Percentiles rank a stretch among this genome's conserved stretches.
Evolutionary conservation across 805 yeast species (phyloP).

Genomic region (Metschnikowia cubensis): DNA sequence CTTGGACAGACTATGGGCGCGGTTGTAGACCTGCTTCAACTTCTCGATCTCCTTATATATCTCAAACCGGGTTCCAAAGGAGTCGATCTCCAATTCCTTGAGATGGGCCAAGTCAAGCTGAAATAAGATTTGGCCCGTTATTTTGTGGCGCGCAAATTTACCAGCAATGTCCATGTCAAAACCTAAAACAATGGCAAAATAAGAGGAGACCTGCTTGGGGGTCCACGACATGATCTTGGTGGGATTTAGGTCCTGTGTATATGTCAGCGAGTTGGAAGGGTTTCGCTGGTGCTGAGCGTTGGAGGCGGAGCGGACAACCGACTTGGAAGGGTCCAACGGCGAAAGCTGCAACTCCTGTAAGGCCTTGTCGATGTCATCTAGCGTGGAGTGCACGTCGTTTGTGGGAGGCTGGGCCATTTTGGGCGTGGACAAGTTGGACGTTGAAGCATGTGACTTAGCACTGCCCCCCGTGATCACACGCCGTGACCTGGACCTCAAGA

Average conservation of each 20-base stretch:
- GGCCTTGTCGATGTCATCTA: constrained; percentile 69
- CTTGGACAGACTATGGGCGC: constrained; percentile 9
- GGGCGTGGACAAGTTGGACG: constrained; percentile 5
- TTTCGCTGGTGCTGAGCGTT: background rate
- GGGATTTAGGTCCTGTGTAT: constrained; percentile 39
- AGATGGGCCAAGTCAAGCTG: constrained; percentile 82
- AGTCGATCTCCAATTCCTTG: constrained; percentile 85
- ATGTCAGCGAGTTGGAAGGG: constrained; percentile 12
- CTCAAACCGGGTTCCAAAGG: constrained; percentile 95
- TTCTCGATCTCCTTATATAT: constrained; percentile 84
- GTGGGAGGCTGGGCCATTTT: constrained; percentile 8
- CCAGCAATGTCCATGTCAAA: constrained; percentile 73
- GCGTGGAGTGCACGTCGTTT: constrained; percentile 30
- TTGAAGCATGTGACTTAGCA: constrained; percentile 7
- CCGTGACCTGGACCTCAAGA: constrained; percentile 55
- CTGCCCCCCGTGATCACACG: constrained; percentile 24
- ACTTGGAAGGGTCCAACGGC: constrained; percentile 13
- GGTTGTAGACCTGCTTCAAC: constrained; percentile 32
- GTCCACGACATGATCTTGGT: constrained; percentile 63
- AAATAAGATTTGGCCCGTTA: constrained; percentile 79
- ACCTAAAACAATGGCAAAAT: constrained; percentile 64
- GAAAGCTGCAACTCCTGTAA: constrained; percentile 52
- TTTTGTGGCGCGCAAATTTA: constrained; percentile 81
- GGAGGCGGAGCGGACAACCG: background rate
- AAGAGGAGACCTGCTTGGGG: constrained; percentile 78